phyloP scores from a whole-genome alignment of 495 filamentous ascomycete species.

The Neurospora sp. region DNA sequence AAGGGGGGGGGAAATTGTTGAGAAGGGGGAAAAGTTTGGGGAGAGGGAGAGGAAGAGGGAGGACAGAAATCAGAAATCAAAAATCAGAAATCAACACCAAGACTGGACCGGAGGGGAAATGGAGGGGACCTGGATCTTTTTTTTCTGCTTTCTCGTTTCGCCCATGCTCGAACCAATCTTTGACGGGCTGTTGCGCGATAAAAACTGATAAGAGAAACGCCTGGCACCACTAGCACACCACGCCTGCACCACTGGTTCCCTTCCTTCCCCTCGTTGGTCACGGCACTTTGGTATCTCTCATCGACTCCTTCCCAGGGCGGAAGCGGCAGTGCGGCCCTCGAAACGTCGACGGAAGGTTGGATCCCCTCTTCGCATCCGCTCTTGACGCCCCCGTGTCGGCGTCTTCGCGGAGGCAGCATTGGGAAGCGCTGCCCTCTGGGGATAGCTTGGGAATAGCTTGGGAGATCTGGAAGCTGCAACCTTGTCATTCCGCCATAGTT shows the following conservation, averaged over 20 bases:
- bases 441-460: background rate
- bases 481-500: background rate
- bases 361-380: background rate
- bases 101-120: background rate
- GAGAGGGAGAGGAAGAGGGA: background rate
- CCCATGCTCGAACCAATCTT: background rate
- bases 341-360: background rate
- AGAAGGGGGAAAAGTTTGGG: background rate
- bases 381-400: background rate
- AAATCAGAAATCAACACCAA: background rate
- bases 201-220: background rate
- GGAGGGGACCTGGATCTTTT: background rate
- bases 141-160: background rate
- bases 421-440: background rate
- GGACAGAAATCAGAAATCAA: background rate
- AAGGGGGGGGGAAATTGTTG: background rate
- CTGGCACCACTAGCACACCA: background rate
- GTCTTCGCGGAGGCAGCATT: background rate
- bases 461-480: background rate
- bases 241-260: background rate
- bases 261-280: background rate
- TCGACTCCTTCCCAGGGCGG: background rate
- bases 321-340: background rate
- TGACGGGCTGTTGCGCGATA: background rate
- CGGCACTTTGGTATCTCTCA: background rate